Conservation (phyloP, 345 rosid species). For the Syzygium oleosum region DNA sequence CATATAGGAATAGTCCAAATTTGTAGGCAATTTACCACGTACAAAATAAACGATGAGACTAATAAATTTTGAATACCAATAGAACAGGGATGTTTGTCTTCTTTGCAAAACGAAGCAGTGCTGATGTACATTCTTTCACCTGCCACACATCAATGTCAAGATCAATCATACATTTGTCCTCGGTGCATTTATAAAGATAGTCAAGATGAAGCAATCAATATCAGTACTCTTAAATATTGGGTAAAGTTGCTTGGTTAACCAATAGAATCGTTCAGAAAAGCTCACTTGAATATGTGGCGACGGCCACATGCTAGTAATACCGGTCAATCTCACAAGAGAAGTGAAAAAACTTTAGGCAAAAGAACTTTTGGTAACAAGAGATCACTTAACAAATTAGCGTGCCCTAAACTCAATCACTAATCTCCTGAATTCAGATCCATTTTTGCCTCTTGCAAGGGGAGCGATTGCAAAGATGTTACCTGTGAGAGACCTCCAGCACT, state of each 20-base stretch:
- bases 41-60: not conserved
- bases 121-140: conserved; percentile 91
- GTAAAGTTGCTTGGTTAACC: not conserved
- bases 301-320: not conserved
- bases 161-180: not conserved
- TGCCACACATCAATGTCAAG: conserved; percentile 12
- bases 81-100: conserved; percentile 73
- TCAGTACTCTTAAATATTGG: not conserved
- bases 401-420: not conserved
- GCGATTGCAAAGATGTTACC: conserved; percentile 26
- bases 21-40: not conserved
- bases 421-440: not conserved
- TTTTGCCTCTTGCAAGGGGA: not conserved
- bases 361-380: not conserved
- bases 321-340: not conserved
- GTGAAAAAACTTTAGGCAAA: not conserved
- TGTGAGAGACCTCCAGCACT: conserved; percentile 86
- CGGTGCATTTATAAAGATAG: not conserved
- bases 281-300: not conserved
- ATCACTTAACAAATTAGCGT: not conserved
- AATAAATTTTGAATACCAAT: conserved; percentile 37
- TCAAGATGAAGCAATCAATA: not conserved
- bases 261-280: not conserved
- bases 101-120: conserved; percentile 85
- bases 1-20: not conserved